phyloP scores from a whole-genome alignment of 768 basidiomycete species.

The Panaeolus cyanescens region DNA sequence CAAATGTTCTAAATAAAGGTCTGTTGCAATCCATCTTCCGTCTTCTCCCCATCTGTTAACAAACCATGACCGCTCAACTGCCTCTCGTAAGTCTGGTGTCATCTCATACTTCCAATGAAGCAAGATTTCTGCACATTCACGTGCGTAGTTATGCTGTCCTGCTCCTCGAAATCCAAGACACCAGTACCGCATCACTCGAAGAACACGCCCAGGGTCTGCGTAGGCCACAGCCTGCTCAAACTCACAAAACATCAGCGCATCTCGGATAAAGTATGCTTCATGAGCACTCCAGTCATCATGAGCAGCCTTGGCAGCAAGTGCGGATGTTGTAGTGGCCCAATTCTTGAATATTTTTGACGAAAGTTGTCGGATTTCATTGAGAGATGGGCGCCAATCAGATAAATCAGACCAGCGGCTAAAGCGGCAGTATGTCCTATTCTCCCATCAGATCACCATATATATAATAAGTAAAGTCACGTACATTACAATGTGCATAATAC shows the following conservation, averaged over 20 bases:
- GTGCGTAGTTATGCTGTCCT: constrained; percentile 33
- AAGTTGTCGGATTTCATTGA: neutral
- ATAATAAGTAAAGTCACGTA: constrained; percentile 6
- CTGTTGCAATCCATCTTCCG: constrained; percentile 26
- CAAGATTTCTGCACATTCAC: constrained; percentile 24
- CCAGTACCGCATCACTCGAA: constrained; percentile 26
- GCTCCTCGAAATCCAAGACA: constrained; percentile 29
- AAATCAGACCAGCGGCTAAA: neutral
- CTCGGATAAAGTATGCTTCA: constrained; percentile 28
- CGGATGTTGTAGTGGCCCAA: neutral
- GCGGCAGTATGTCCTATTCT: neutral
- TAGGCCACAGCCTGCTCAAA: constrained; percentile 30
- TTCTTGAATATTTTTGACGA: neutral
- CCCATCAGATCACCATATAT: neutral
- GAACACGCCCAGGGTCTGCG: constrained; percentile 31
- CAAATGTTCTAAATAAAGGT: constrained; percentile 32
- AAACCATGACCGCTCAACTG: constrained; percentile 27
- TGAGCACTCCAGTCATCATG: constrained; percentile 18
- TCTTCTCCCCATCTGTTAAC: constrained; percentile 25
- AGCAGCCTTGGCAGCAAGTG: constrained; percentile 6
- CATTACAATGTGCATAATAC: constrained; percentile 25
- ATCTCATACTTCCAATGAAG: constrained; percentile 22
- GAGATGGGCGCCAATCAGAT: neutral
- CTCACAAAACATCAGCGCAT: constrained; percentile 27
- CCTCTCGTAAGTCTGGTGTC: neutral